phyloP scores from a whole-genome alignment of 2,329 filamentous ascomycete species.

The Torrubiella hemipterigena region DNA sequence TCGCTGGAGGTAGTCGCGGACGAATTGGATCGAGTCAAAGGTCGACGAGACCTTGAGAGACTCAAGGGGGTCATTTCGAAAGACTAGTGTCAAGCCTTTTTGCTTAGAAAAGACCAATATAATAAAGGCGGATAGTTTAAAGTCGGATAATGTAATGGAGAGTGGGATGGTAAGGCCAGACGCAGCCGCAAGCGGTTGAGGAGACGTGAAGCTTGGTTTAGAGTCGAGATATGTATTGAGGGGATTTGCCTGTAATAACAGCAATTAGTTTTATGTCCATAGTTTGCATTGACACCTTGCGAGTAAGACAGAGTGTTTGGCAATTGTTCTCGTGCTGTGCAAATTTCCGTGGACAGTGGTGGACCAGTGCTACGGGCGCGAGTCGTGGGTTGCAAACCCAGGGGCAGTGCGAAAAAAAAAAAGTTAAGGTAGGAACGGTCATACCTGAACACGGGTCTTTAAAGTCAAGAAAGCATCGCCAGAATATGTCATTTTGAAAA shows the following conservation, averaged over 20 bases:
- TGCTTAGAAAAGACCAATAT: conserved; percentile 96
- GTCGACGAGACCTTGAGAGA: conserved; percentile 97
- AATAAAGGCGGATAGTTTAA: conserved; percentile 92
- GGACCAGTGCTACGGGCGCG: conserved; percentile 14
- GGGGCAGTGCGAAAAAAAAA: conserved; percentile 2
- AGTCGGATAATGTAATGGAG: conserved; percentile 90
- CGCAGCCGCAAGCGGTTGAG: conserved; percentile 79
- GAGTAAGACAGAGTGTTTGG: too few species aligned
- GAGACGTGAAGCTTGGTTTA: conserved; percentile 85
- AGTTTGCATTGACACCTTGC: too few species aligned
- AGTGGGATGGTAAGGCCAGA: conserved; percentile 94
- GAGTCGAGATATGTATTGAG: conserved; percentile 91
- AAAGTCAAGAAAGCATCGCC: conserved; percentile 93
- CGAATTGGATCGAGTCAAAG: conserved; percentile 97
- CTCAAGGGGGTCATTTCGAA: conserved; percentile 94
- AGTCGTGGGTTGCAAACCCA: background rate
- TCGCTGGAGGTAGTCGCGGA: conserved; percentile 90
- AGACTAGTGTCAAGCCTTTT: conserved; percentile 92
- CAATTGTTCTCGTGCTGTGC: background rate
- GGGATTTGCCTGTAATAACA: conserved; percentile 64
- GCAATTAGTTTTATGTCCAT: conserved; percentile 23
- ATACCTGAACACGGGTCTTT: conserved; percentile 85
- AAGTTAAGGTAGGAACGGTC: conserved; percentile 17
- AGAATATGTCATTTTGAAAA: conserved; percentile 98
- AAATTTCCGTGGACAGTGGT: conserved; percentile 30